phyloP scores from a whole-genome alignment of 768 basidiomycete species.

The Calocera viscosa region DNA sequence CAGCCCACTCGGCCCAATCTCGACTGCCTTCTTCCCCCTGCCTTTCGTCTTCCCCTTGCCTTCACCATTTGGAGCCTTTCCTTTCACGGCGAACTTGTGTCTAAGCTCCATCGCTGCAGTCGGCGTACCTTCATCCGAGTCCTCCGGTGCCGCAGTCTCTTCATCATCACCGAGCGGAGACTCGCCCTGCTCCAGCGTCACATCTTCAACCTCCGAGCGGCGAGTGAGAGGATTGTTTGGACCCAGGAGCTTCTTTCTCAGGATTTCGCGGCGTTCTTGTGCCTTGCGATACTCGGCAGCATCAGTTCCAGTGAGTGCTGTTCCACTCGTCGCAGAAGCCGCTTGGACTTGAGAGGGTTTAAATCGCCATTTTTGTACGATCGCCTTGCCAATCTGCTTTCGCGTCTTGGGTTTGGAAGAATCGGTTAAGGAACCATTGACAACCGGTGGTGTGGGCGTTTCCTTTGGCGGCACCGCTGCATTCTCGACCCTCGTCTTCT shows the following conservation, averaged over 20 bases:
- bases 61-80: slow-evolving; percentile 21
- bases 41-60: slow-evolving; percentile 18
- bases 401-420: background rate
- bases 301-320: background rate
- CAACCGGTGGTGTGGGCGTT: background rate
- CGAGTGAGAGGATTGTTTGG: slow-evolving; percentile 6
- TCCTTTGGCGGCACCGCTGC: background rate
- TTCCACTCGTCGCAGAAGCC: background rate
- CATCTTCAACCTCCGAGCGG: background rate
- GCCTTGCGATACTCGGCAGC: background rate
- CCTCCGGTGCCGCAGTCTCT: background rate
- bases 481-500: background rate
- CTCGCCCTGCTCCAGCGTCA: background rate
- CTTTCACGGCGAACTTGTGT: slow-evolving; percentile 21
- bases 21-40: slow-evolving; percentile 26
- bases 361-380: slow-evolving; percentile 5
- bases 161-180: slow-evolving; percentile 9
- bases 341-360: background rate
- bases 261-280: background rate
- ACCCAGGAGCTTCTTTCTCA: slow-evolving; percentile 2
- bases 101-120: background rate
- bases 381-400: background rate
- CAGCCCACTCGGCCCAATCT: slow-evolving; percentile 55
- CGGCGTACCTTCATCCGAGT: background rate
- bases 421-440: background rate